Evolutionary conservation across 371 early-diverging fungal species (phyloP).

Genomic region (Neoconidiobolus thromboides): DNA sequence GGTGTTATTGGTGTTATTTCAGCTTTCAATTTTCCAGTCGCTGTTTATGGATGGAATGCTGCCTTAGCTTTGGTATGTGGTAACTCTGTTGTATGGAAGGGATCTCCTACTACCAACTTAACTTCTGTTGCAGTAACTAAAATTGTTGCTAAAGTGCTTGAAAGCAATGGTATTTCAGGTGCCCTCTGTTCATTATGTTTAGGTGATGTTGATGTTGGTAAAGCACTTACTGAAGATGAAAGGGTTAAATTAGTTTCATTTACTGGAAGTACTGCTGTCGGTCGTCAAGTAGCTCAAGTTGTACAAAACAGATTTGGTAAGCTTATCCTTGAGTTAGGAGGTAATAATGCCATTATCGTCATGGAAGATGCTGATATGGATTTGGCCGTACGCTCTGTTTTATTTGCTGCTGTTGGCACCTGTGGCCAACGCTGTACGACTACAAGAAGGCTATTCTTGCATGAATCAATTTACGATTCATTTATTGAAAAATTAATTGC

Average conservation of each 20-base stretch:
- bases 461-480: slow-evolving; percentile 71
- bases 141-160: slow-evolving; percentile 66
- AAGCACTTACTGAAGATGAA: slow-evolving; percentile 46
- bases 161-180: slow-evolving; percentile 66
- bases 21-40: slow-evolving; percentile 75
- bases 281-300: slow-evolving; percentile 48
- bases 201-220: slow-evolving; percentile 80
- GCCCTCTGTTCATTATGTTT: slow-evolving; percentile 74
- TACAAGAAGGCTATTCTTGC: slow-evolving; percentile 81
- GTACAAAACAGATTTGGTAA: slow-evolving; percentile 83
- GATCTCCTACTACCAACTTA: slow-evolving; percentile 79
- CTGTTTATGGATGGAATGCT: slow-evolving; percentile 82
- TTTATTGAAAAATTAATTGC: slow-evolving; percentile 56
- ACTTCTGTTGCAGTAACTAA: slow-evolving; percentile 77
- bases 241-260: slow-evolving; percentile 67
- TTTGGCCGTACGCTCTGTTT: slow-evolving; percentile 66
- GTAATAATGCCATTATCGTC: slow-evolving; percentile 90
- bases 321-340: slow-evolving; percentile 79
- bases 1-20: slow-evolving; percentile 89
- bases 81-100: slow-evolving; percentile 87
- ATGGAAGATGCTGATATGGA: slow-evolving; percentile 88
- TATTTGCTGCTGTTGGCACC: slow-evolving; percentile 94
- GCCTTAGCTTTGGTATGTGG: slow-evolving; percentile 83
- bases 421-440: slow-evolving; percentile 95
- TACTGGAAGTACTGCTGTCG: slow-evolving; percentile 54